Evolutionary conservation across 1,284 basidiomycete species (phyloP).

Genomic region (Meira nashicola): DNA sequence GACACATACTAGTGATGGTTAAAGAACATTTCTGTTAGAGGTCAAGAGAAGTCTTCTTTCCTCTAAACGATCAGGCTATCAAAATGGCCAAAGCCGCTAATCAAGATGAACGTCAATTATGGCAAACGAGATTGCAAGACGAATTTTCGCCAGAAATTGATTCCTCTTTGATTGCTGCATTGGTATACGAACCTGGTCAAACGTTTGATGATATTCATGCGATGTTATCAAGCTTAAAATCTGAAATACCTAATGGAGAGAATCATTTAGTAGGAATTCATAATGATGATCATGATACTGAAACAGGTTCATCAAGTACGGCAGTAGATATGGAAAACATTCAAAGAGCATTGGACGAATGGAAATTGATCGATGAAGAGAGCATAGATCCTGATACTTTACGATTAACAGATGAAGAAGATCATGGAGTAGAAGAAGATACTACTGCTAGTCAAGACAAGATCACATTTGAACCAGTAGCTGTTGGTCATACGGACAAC

Average conservation of each 20-base stretch:
- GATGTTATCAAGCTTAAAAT: constrained; percentile 27
- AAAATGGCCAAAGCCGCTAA: background rate
- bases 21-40: too few species aligned
- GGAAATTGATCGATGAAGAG: constrained; percentile 24
- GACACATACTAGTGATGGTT: too few species aligned
- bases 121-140: constrained; percentile 21
- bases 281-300: background rate
- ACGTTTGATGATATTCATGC: constrained; percentile 30
- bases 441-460: constrained; percentile 11
- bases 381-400: constrained; percentile 23
- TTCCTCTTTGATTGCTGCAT: constrained; percentile 34
- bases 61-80: too few species aligned
- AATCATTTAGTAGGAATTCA: constrained; percentile 6
- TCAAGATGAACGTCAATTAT: background rate
- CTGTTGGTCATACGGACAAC: background rate
- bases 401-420: constrained; percentile 30
- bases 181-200: constrained; percentile 30
- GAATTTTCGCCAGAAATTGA: constrained; percentile 31
- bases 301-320: background rate
- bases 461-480: background rate
- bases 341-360: constrained; percentile 25
- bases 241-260: constrained; percentile 14
- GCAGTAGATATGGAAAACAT: constrained; percentile 14
- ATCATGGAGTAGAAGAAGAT: background rate
- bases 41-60: too few species aligned